Conservation (phyloP, 2,329 filamentous ascomycete genomes). For the Cladophialophora bantiana region DNA sequence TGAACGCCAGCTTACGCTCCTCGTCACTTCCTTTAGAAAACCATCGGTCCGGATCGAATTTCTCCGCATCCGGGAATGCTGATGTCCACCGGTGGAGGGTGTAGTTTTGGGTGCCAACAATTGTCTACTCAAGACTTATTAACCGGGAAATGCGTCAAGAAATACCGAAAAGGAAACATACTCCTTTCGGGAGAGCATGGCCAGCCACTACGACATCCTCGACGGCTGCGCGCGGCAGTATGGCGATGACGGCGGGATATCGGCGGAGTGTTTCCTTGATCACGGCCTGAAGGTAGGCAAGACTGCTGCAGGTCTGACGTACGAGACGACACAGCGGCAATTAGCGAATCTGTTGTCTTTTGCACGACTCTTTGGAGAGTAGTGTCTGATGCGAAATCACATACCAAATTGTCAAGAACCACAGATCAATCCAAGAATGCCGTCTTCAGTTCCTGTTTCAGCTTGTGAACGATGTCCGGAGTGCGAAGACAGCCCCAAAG, state of each 20-base stretch:
- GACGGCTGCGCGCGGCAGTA: slow-evolving; percentile 32
- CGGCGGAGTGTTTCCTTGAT: slow-evolving; percentile 43
- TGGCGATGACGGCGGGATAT: slow-evolving; percentile 28
- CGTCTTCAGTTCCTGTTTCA: slow-evolving; percentile 16
- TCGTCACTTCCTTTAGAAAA: slow-evolving; percentile 20
- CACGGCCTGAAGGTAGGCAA: slow-evolving; percentile 45
- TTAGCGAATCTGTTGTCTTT: not conserved
- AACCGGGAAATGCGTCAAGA: no score
- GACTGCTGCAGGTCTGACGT: slow-evolving; percentile 22
- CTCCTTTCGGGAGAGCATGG: slow-evolving; percentile 38
- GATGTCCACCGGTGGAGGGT: slow-evolving; percentile 31
- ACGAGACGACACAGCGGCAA: not conserved
- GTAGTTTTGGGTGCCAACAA: slow-evolving; percentile 27
- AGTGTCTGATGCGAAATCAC: not conserved
- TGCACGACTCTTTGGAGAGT: no score
- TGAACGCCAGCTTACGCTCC: slow-evolving; percentile 18
- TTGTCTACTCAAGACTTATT: slow-evolving; percentile 8
- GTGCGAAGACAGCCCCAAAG: slow-evolving; percentile 10
- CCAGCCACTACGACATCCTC: slow-evolving; percentile 31
- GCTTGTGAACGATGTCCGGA: slow-evolving; percentile 19
- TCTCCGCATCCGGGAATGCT: slow-evolving; percentile 38
- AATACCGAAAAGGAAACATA: not conserved
- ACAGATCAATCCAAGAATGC: not conserved
- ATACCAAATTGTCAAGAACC: slow-evolving; percentile 21
- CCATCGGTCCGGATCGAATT: slow-evolving; percentile 39